Conservation (phyloP, 208 protist species). For the Acanthamoeba triangularis region DNA sequence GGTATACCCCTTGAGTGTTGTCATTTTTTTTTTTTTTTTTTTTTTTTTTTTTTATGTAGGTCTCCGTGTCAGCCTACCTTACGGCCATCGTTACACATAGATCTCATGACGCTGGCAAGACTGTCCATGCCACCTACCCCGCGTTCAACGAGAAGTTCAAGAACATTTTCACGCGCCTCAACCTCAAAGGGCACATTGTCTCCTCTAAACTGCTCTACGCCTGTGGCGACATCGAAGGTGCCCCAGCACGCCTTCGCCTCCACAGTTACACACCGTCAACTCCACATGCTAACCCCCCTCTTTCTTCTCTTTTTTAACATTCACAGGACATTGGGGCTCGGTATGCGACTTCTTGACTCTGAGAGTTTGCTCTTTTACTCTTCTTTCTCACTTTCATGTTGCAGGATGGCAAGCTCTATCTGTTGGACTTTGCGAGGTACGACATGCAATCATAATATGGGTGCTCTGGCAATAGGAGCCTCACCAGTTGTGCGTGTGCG, state of each 20-base stretch:
- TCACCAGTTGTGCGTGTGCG: not conserved
- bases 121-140: conserved; percentile 51
- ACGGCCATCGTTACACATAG: not conserved
- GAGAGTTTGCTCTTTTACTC: not conserved
- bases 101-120: conserved; percentile 59
- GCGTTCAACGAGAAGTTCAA: conserved; percentile 65
- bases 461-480: not conserved
- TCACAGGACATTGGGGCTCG: conserved; percentile 44
- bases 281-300: too few relatives aligned
- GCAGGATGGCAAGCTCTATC: conserved; percentile 45
- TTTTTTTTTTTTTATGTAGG: too few relatives aligned
- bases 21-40: too few relatives aligned
- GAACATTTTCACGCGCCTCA: conserved; percentile 57
- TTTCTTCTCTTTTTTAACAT: not conserved
- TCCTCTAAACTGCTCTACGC: conserved; percentile 26
- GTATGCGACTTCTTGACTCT: not conserved
- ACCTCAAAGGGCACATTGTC: conserved; percentile 64
- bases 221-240: conserved; percentile 69
- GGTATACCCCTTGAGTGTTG: conserved; percentile 8
- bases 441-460: not conserved
- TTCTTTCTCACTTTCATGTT: not conserved
- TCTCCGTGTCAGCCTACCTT: too few relatives aligned
- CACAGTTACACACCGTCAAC: not conserved
- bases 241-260: not conserved
- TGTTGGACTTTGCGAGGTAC: conserved; percentile 58